phyloP scores from a whole-genome alignment of 1,284 basidiomycete species.

The Psilocybe mexicana region DNA sequence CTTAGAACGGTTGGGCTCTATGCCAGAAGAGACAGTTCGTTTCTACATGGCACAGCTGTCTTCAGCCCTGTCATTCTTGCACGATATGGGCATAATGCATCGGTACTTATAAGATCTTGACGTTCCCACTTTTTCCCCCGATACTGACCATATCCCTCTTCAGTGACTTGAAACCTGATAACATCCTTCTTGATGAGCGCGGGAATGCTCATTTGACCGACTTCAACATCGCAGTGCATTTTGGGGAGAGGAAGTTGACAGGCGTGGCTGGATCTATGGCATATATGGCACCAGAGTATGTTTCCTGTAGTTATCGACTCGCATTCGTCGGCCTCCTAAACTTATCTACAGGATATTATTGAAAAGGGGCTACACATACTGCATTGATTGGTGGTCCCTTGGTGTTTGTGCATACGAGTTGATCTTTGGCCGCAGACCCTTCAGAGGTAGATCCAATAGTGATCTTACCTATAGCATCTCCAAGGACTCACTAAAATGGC shows the following conservation, averaged over 20 bases:
- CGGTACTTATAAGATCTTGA: conserved; percentile 53
- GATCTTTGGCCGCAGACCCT: conserved; percentile 88
- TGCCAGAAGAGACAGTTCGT: conserved; percentile 84
- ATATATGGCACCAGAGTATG: conserved; percentile 93
- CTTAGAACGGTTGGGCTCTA: conserved; percentile 82
- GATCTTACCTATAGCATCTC: conserved; percentile 89
- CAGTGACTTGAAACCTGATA: conserved; percentile 96
- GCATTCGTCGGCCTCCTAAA: background rate
- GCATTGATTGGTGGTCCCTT: conserved; percentile 96
- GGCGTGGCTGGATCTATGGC: conserved; percentile 99
- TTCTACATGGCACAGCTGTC: conserved; percentile 93
- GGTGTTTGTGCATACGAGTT: conserved; percentile 93
- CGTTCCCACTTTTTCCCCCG: conserved; percentile 6
- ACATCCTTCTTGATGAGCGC: conserved; percentile 92
- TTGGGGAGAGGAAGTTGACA: conserved; percentile 82
- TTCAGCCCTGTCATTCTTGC: conserved; percentile 88
- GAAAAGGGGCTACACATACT: conserved; percentile 84
- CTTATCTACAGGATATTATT: conserved; percentile 61
- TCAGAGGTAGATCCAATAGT: conserved; percentile 88
- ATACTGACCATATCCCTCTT: conserved; percentile 28
- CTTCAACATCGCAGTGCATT: conserved; percentile 99
- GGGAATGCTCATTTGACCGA: conserved; percentile 98
- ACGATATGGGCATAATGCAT: conserved; percentile 93
- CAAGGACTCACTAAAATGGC: conserved; percentile 74
- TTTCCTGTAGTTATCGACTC: conserved; percentile 1